These are phyloP conservation scores for Didymellaceae sp. DNA, from an alignment of 2,329 filamentous ascomycete species.

Conservation along the genomic window DNA sequence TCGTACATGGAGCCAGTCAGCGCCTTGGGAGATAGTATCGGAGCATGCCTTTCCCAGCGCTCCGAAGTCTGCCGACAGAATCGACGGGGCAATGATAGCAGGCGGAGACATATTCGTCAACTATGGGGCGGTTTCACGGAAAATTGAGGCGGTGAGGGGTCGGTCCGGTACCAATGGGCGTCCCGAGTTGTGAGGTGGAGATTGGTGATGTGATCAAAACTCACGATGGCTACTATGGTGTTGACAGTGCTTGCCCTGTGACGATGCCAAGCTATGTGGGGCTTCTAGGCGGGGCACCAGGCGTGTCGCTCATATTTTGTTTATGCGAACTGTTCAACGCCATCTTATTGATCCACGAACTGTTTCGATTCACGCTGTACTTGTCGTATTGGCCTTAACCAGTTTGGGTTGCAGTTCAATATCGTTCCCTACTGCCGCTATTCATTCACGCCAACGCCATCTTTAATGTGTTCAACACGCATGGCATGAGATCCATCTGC, in stretches of 20 bases:
- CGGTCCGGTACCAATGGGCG: slow-evolving; percentile 25
- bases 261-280: slow-evolving; percentile 18
- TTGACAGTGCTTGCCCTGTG: slow-evolving; percentile 29
- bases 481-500: slow-evolving; percentile 8
- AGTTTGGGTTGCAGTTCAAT: no score
- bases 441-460: background rate
- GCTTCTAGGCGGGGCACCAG: slow-evolving; percentile 10
- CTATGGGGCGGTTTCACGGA: slow-evolving; percentile 27
- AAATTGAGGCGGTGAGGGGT: slow-evolving; percentile 6
- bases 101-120: slow-evolving; percentile 85
- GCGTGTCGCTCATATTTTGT: slow-evolving; percentile 18
- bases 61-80: slow-evolving; percentile 95
- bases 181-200: slow-evolving; percentile 23
- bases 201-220: slow-evolving; percentile 32
- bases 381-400: background rate
- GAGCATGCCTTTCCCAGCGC: slow-evolving; percentile 85
- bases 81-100: slow-evolving; percentile 97
- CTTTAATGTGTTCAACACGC: slow-evolving; percentile 2
- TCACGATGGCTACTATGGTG: slow-evolving; percentile 44
- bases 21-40: slow-evolving; percentile 82
- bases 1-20: slow-evolving; percentile 59
- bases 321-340: slow-evolving; percentile 25
- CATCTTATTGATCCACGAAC: slow-evolving; percentile 21
- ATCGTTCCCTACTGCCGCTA: no score
- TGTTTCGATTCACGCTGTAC: slow-evolving; percentile 19